Evolutionary conservation across 352 stramenopile genomes (phyloP).

Genomic region (Sclerospora graminicola): DNA sequence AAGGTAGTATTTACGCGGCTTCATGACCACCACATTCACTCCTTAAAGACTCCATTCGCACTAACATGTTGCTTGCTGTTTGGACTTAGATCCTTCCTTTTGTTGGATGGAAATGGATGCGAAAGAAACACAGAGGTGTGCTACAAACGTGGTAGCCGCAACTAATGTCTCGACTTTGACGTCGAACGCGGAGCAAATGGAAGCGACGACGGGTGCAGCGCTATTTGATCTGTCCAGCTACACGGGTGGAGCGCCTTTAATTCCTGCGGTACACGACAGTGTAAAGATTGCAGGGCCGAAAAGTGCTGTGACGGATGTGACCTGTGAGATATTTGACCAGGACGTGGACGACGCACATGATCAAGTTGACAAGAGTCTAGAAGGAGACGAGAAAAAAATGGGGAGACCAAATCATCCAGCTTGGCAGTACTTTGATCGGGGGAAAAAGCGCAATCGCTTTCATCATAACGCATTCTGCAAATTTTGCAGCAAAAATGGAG

Average conservation of each 20-base stretch:
- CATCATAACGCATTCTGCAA: slow-evolving; percentile 72
- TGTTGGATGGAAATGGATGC: slow-evolving; percentile 14
- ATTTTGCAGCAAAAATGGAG: slow-evolving; percentile 53
- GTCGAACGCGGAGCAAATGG: slow-evolving; percentile 5
- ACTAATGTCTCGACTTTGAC: neutral
- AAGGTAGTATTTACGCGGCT: no score
- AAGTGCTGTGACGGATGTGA: neutral
- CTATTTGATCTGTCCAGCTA: slow-evolving; percentile 44
- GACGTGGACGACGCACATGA: slow-evolving; percentile 5
- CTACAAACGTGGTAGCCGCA: slow-evolving; percentile 1
- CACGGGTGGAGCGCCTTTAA: slow-evolving; percentile 30
- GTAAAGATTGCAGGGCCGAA: neutral
- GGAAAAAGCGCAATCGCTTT: slow-evolving; percentile 75
- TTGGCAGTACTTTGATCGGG: slow-evolving; percentile 69
- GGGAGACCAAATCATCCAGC: slow-evolving; percentile 59
- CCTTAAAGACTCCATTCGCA: neutral
- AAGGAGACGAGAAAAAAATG: slow-evolving; percentile 56
- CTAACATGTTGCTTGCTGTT: slow-evolving; percentile 1
- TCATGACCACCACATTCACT: slow-evolving; percentile 4
- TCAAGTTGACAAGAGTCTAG: slow-evolving; percentile 12
- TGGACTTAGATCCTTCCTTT: neutral
- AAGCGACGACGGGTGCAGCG: slow-evolving; percentile 11
- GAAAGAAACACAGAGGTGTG: slow-evolving; percentile 1
- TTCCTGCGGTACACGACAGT: slow-evolving; percentile 10
- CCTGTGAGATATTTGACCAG: slow-evolving; percentile 12